Evolutionary conservation across 495 filamentous ascomycete genomes (phyloP).

Genomic region (Xanthoparmelia taractica): DNA sequence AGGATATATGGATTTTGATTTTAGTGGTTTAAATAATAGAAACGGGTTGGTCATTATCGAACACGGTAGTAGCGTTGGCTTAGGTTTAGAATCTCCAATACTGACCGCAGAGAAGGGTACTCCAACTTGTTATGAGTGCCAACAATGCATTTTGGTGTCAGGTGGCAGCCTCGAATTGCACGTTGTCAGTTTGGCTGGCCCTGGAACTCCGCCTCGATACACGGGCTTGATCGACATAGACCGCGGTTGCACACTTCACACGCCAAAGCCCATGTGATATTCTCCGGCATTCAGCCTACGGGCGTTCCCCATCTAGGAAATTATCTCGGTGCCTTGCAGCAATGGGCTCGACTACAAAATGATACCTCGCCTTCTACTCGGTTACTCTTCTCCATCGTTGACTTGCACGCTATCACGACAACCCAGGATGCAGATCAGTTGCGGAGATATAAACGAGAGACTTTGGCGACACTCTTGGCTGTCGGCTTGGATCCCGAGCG

Average conservation of each 20-base stretch:
- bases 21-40: too few species aligned
- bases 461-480: slow-evolving; percentile 72
- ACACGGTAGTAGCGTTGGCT: too few species aligned
- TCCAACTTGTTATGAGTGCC: too few species aligned
- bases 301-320: slow-evolving; percentile 94
- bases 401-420: slow-evolving; percentile 85
- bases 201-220: background rate
- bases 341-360: slow-evolving; percentile 78
- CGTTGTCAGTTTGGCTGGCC: background rate
- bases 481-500: slow-evolving; percentile 70
- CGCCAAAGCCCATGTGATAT: slow-evolving; percentile 46
- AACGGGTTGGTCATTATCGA: too few species aligned
- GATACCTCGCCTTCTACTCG: slow-evolving; percentile 44
- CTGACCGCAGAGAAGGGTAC: too few species aligned
- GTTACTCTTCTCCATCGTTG: slow-evolving; percentile 77
- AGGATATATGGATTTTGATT: too few species aligned
- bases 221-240: background rate
- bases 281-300: slow-evolving; percentile 96
- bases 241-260: slow-evolving; percentile 1
- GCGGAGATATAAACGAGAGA: slow-evolving; percentile 56
- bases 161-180: background rate
- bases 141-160: background rate
- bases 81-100: too few species aligned
- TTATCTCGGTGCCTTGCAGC: slow-evolving; percentile 82
- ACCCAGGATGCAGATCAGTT: slow-evolving; percentile 55